Base-by-base conservation (phyloP, 2,329 filamentous ascomycete genomes). In the Samsoniella hepiali region DNA sequence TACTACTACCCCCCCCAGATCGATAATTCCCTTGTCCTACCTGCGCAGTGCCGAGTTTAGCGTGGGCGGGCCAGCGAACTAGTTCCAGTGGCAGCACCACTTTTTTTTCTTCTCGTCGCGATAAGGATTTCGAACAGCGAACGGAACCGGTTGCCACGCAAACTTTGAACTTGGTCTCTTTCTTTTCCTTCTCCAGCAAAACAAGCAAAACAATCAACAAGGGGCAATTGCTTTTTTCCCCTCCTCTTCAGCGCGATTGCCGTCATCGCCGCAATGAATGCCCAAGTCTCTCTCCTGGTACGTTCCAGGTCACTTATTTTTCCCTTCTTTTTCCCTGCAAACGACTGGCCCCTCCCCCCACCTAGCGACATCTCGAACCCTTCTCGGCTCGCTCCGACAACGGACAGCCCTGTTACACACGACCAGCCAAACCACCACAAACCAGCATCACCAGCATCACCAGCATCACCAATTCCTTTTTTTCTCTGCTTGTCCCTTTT, bases 251-350 rank as follows among this genome's bases (percentile, higher is more conserved):
- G 38, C 38, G 38, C 38, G 11, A 15, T 15, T 40, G 38, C 40
- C 57, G 58, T 15, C 9, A 36, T 36, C 47, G 36, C 36, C 71
- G 78, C 65, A 67, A 85, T 85, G 83, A 84, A 82, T 69, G 82
- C 82, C 63, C 82, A 84, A 72, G 81, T 85, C 69, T 82, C 81
- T 36, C 84, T 85, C 67, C 77, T 86, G 72, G 83, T 85, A 76
- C 78, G 81, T 22, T 32, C 22, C 55, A 22, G 22, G 22, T 34
- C 38, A 77, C 54, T 29, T 17, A 15, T 50, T 29, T 36, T 38
- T n/a, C 22, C 22, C 22, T 36, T 31, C n/a, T 36, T 9, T 53
- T 57, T 49, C 32, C 36, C 38, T 53, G 58, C 57, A 59, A 51
- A 59, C 42, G 44, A 22, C 22, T 22, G 22, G 22, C 22, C 22